phyloP scores from a whole-genome alignment of 352 stramenopile genomes.

The Pythium brachiatum region DNA sequence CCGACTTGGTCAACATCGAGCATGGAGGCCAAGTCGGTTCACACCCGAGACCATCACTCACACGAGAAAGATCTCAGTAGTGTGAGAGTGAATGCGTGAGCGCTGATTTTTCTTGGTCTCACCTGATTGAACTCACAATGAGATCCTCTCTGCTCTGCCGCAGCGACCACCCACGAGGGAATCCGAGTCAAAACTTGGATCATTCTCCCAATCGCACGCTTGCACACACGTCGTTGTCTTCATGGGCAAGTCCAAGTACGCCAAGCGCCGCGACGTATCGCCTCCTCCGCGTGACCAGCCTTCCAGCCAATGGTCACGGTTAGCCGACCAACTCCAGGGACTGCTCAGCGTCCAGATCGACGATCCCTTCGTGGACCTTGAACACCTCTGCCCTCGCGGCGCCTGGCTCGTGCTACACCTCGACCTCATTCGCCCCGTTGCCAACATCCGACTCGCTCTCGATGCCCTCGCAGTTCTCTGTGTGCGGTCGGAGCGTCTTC shows the following conservation, averaged over 20 bases:
- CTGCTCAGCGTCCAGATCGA: constrained; percentile 5
- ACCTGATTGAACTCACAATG: no score
- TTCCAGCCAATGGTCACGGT: not conserved
- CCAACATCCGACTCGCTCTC: not conserved
- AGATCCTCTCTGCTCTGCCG: no score
- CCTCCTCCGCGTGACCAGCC: not conserved
- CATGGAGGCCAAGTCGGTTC: no score
- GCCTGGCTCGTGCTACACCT: constrained; percentile 4
- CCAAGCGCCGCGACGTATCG: not conserved
- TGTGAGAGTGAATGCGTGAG: no score
- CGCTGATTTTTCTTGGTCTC: no score
- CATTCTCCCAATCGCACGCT: no score
- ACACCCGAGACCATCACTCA: no score
- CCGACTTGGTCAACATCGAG: no score
- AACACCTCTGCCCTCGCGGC: constrained; percentile 5
- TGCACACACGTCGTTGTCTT: no score
- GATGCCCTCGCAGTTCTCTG: constrained; percentile 4
- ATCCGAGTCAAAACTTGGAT: no score
- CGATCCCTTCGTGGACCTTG: constrained; percentile 7
- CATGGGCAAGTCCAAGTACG: not conserved
- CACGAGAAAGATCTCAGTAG: no score
- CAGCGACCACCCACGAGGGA: no score
- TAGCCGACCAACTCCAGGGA: not conserved
- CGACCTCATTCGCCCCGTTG: not conserved
- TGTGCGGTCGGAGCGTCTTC: not conserved